Evolutionary conservation across 176 grass and related monocot genomes (phyloP).

Genomic region (Melocanna baccifera): DNA sequence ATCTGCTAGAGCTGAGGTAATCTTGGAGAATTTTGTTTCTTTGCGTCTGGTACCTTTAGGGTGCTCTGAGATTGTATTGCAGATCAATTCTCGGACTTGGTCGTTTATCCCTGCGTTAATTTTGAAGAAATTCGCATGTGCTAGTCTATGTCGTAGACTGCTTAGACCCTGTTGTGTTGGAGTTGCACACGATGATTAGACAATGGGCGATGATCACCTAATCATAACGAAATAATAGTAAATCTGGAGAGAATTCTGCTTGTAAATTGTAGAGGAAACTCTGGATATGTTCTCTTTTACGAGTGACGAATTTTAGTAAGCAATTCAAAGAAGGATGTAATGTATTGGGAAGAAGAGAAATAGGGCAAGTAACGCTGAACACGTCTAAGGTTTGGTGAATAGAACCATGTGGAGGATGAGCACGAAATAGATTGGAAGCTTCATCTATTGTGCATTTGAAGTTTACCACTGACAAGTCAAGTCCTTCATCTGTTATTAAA

Average conservation of each 20-base stretch:
- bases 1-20: not conserved
- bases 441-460: not conserved
- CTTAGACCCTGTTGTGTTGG: not conserved
- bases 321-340: not conserved
- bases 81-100: not conserved
- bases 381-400: conserved; percentile 29
- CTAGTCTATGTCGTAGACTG: not conserved
- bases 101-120: not conserved
- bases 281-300: not conserved
- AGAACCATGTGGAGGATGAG: conserved; percentile 5
- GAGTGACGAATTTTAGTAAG: not conserved
- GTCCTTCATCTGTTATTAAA: not conserved
- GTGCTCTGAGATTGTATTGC: not conserved
- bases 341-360: not conserved
- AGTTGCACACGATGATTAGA: not conserved
- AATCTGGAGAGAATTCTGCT: not conserved
- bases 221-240: conserved; percentile 24
- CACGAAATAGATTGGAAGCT: conserved; percentile 4
- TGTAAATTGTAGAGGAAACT: not conserved
- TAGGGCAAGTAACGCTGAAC: conserved; percentile 7
- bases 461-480: conserved; percentile 18
- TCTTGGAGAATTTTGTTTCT: not conserved
- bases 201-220: conserved; percentile 12
- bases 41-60: not conserved
- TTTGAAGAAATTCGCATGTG: not conserved